These are phyloP conservation scores for Diaporthe longicolla DNA, from an alignment of 2,329 filamentous ascomycete genomes.

Conservation along the genomic window DNA sequence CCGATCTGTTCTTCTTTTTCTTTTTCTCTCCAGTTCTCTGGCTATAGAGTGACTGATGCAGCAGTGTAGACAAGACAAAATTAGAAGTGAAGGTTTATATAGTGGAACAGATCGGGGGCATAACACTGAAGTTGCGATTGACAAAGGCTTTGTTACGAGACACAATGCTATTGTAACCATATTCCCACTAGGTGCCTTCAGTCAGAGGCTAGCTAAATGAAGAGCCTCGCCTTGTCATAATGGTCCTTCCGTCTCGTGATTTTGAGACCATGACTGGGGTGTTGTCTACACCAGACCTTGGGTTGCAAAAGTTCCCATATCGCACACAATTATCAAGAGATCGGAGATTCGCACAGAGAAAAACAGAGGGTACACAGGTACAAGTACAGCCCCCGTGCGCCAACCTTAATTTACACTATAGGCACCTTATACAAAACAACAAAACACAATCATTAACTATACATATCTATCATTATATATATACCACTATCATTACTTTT, in stretches of 20 bases:
- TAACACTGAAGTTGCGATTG: background rate
- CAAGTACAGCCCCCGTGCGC: too few species aligned
- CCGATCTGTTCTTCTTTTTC: background rate
- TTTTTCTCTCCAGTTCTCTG: background rate
- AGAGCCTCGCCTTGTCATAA: background rate
- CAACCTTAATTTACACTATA: too few species aligned
- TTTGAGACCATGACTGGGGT: background rate
- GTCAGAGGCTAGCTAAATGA: background rate
- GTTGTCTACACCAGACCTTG: too few species aligned
- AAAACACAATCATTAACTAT: too few species aligned
- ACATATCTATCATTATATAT: too few species aligned
- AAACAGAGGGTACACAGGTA: too few species aligned
- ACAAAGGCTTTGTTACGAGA: background rate
- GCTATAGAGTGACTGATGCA: background rate
- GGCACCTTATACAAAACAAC: too few species aligned
- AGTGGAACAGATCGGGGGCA: too few species aligned
- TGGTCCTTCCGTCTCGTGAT: background rate
- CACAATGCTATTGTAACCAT: background rate
- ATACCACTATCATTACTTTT: too few species aligned
- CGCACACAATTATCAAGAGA: background rate
- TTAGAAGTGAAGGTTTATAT: background rate
- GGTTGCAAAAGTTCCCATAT: background rate
- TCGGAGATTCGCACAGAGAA: too few species aligned
- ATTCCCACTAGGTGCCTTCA: background rate
- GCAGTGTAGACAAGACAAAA: background rate